These are phyloP conservation scores for Phytophthora cactorum DNA, from an alignment of 352 stramenopile species.

Conservation along the genomic window DNA sequence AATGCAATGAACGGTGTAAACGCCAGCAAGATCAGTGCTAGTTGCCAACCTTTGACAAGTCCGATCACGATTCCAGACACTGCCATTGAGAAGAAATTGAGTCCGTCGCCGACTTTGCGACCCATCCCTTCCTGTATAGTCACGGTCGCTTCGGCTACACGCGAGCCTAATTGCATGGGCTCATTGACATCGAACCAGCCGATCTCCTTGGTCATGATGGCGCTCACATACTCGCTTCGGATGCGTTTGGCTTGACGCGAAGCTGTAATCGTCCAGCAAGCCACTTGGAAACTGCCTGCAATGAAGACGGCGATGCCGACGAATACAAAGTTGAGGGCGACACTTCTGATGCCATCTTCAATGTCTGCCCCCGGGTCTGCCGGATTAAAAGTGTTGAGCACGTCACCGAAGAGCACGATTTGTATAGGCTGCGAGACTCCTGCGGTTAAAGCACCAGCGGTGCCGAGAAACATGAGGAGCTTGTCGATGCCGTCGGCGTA, in stretches of 20 bases:
- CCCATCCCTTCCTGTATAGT: conserved; percentile 74
- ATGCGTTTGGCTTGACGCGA: conserved; percentile 69
- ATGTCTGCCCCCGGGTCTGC: conserved; percentile 25
- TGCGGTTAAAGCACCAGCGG: conserved; percentile 43
- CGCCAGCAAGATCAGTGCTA: conserved; percentile 67
- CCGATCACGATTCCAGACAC: conserved; percentile 70
- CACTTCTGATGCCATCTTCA: conserved; percentile 34
- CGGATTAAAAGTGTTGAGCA: conserved; percentile 79
- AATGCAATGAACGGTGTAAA: conserved; percentile 72
- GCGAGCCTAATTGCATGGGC: conserved; percentile 56
- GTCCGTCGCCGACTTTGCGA: conserved; percentile 57
- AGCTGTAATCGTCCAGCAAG: conserved; percentile 67
- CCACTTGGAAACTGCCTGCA: conserved; percentile 58
- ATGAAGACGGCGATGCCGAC: conserved; percentile 63
- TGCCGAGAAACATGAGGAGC: conserved; percentile 62
- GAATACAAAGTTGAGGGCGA: conserved; percentile 64
- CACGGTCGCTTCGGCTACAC: conserved; percentile 60
- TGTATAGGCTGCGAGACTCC: conserved; percentile 69
- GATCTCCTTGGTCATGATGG: conserved; percentile 70
- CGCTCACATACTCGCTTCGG: conserved; percentile 55
- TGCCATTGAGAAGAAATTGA: conserved; percentile 69
- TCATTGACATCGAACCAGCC: conserved; percentile 79
- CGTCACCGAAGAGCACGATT: conserved; percentile 75
- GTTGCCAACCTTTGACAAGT: conserved; percentile 67
- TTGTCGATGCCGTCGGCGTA: conserved; percentile 64